Conservation (phyloP, 2,329 filamentous ascomycete species). For the Fonsecaea multimorphosa region DNA sequence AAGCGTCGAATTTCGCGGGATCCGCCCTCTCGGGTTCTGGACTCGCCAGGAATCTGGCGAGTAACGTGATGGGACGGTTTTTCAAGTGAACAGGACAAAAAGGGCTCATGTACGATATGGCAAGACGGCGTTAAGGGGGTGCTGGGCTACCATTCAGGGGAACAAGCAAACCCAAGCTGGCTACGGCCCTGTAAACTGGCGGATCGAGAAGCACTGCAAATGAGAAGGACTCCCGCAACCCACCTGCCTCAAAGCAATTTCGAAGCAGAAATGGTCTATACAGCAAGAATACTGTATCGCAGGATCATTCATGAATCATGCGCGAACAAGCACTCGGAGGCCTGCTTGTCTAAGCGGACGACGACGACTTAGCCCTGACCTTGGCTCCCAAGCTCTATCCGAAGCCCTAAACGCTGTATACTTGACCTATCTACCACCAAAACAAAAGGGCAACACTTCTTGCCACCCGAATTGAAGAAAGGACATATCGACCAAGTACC, state of each 20-base stretch:
- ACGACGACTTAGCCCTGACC: not conserved
- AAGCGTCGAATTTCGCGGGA: conserved; percentile 65
- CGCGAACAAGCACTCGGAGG: not conserved
- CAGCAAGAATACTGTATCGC: not conserved
- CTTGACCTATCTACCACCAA: too few species aligned
- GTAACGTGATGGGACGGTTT: conserved; percentile 40
- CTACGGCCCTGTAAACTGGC: not conserved
- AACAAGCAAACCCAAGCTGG: not conserved
- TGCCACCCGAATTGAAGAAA: too few species aligned
- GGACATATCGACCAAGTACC: too few species aligned
- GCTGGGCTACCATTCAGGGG: not conserved
- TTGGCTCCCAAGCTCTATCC: not conserved
- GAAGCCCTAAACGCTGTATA: too few species aligned
- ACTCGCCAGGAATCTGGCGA: conserved; percentile 37
- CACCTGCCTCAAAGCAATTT: not conserved
- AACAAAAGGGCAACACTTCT: too few species aligned
- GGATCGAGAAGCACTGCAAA: not conserved
- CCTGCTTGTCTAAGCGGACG: not conserved
- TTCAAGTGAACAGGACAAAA: conserved; percentile 33
- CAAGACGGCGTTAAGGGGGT: not conserved
- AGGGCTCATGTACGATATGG: not conserved
- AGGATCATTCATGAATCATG: not conserved
- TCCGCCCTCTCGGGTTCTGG: conserved; percentile 59
- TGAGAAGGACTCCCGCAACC: not conserved
- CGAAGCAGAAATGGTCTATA: not conserved